Base-by-base conservation (phyloP, 2,329 filamentous ascomycete genomes). In the Cladobotryum protrusum region DNA sequence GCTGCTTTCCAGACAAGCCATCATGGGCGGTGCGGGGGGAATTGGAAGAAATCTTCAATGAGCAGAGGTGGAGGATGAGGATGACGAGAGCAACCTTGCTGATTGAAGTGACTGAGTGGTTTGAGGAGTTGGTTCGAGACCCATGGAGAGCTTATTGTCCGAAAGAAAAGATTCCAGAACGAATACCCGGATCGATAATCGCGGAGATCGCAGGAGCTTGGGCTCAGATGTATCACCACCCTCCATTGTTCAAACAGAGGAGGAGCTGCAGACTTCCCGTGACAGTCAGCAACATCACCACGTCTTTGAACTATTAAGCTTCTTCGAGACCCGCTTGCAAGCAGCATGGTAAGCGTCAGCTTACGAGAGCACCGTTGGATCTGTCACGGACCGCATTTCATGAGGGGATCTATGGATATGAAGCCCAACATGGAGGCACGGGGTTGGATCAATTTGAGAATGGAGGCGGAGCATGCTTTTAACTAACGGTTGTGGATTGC, bases 1-100 rank as follows among this genome's bases (percentile, higher is more conserved):
- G 81, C 76, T 5, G 79, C 80, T 3, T 84, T 83, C 60, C 81
- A 85, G 63, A 82, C 83, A 73, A n/a, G 80, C 81, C 14, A 82
- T 83, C 45, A 66, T 78, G 0, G 79, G 80, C 39, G 78, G 77
- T 5, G 75, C 76, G 2, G 77, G 75, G n/a, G 29, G 77, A 80
- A 7, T 37, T 51, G 36, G 45, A 42, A 5, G 42, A 34, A 15
- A 15, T 51, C 11, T 46, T 52, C 37, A 37, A 43, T 6, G 43
- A 44, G 13, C 11, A 45, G 15, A 54, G n/a, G n/a, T n/a, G n/a
- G n/a, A n/a, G 39, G 69, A 70, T 5, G 75, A 77, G 48, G 75
- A 79, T 49, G 60, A 65, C 4, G 72, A 73, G 35, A 59, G 67
- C 3, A 69, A 70, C 11, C 44, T 62, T 45, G 61, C 60, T 4